Evolutionary conservation across 345 rosid species (phyloP), one percentile per base, ranked within the genome.

Genomic region (Gossypium rotundifolium): DNA sequence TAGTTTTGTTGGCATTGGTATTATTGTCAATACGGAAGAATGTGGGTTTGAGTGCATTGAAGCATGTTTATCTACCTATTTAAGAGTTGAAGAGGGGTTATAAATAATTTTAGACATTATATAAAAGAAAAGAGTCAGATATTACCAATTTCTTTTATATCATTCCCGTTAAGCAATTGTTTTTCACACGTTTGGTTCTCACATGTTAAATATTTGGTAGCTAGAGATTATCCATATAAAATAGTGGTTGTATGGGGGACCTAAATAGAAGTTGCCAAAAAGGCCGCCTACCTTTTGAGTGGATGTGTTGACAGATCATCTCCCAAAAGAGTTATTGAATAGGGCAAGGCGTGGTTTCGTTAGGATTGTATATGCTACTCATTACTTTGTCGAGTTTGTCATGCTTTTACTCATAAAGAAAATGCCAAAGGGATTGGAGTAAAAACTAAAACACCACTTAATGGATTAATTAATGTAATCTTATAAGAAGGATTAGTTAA

Each of bases 191-290:
- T 54, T 67, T 42, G 65, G 1, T 63, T 62, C 65, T 59, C 75
- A 44, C 25, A 0, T 49, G 59, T 64, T 70, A 51, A 20, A 51
- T 76, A 49, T 76, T 63, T 58, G 71, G 74, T 9, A 54, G 42
- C 42, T 57, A 65, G n/a, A 27, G 60, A 45, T 57, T 64, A 76
- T 52, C 74, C 27, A n/a, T 67, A 48, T 13, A 33, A 38, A 12
- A 13, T 66, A 66, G 14, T 45, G 70, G 54, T 20, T 45, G 27
- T 4, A 46, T 0, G 13, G 52, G 52, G 71, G 40, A 25, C 72
- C 45, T 25, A 9, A 27, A 29, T 3, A 65, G 71, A 76, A 73
- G 40, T 73, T 33, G 76, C 76, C 81, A 72, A 73, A 76, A 72
- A 17, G 54, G 29, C 59, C 16, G 72, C 75, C 79, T 49, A 72